Evolutionary conservation across 139 green algal species (phyloP).

Genomic region (Chlamydomonas sp.): DNA sequence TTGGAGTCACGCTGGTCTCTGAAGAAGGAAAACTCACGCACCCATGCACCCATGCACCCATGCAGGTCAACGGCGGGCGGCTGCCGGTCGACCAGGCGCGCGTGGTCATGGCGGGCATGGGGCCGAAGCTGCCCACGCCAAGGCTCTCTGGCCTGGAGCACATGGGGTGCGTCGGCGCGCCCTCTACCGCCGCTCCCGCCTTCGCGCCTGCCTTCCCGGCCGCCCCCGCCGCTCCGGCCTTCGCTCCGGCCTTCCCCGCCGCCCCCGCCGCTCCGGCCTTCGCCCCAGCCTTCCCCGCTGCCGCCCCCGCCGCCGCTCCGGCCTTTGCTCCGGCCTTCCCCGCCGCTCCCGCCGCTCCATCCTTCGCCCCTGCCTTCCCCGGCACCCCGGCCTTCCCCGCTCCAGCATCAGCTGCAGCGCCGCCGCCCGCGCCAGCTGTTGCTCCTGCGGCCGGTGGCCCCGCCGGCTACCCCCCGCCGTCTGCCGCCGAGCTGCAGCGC

Average conservation of each 20-base stretch:
- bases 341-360: neutral
- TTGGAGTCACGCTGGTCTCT: too few species aligned
- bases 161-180: neutral
- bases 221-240: neutral
- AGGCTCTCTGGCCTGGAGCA: conserved; percentile 39
- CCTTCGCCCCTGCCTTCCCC: too few species aligned
- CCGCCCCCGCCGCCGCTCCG: conserved; percentile 22
- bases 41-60: too few species aligned
- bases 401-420: neutral
- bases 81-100: conserved; percentile 36
- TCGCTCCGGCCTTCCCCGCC: neutral
- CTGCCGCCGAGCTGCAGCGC: conserved; percentile 38
- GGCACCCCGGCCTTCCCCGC: conserved; percentile 17
- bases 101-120: conserved; percentile 45
- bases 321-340: too few species aligned
- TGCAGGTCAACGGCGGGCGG: conserved; percentile 25
- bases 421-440: neutral
- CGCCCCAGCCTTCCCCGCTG: too few species aligned
- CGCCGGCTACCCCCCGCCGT: conserved; percentile 44
- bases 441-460: neutral
- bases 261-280: too few species aligned
- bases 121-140: conserved; percentile 47
- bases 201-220: neutral
- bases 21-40: too few species aligned
- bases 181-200: neutral